Evolutionary conservation across 2,329 filamentous ascomycete genomes (phyloP).

Genomic region (Botrytis sinoallii): DNA sequence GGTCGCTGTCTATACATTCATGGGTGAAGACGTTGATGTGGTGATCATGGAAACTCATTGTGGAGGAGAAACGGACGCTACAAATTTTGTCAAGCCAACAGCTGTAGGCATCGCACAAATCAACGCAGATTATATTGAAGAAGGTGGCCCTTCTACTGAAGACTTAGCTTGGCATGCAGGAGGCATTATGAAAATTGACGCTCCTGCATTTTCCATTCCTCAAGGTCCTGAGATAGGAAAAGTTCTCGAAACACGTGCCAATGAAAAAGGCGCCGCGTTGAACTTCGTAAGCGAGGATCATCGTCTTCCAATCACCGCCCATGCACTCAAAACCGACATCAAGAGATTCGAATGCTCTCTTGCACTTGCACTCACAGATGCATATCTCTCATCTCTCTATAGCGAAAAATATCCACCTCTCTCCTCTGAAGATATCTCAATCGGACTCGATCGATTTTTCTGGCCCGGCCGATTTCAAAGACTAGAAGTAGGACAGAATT

Average conservation of each 20-base stretch:
- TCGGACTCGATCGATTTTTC: slow-evolving; percentile 67
- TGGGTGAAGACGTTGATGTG: slow-evolving; percentile 57
- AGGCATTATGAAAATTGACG: slow-evolving; percentile 62
- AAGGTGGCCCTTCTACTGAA: slow-evolving; percentile 57
- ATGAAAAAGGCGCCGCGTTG: slow-evolving; percentile 46
- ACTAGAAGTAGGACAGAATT: slow-evolving; percentile 45
- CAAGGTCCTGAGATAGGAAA: slow-evolving; percentile 47
- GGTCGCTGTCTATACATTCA: slow-evolving; percentile 62
- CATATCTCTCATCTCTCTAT: slow-evolving; percentile 43
- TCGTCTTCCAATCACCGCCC: slow-evolving; percentile 19
- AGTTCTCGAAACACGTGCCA: slow-evolving; percentile 51
- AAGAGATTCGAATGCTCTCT: slow-evolving; percentile 55
- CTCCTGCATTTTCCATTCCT: slow-evolving; percentile 55
- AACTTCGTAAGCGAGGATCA: slow-evolving; percentile 26
- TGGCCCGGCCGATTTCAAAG: slow-evolving; percentile 76
- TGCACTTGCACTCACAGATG: slow-evolving; percentile 47
- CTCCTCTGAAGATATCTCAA: slow-evolving; percentile 54
- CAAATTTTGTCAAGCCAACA: slow-evolving; percentile 56
- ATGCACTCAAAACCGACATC: slow-evolving; percentile 47
- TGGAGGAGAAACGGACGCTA: slow-evolving; percentile 64
- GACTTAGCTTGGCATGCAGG: slow-evolving; percentile 71
- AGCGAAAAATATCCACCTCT: slow-evolving; percentile 39
- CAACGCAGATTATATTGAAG: slow-evolving; percentile 62
- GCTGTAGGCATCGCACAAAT: slow-evolving; percentile 60
- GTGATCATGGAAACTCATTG: slow-evolving; percentile 64